These are phyloP conservation scores for Alternaria gansuensis DNA, from an alignment of 2,329 filamentous ascomycete species.

Conservation along the genomic window DNA sequence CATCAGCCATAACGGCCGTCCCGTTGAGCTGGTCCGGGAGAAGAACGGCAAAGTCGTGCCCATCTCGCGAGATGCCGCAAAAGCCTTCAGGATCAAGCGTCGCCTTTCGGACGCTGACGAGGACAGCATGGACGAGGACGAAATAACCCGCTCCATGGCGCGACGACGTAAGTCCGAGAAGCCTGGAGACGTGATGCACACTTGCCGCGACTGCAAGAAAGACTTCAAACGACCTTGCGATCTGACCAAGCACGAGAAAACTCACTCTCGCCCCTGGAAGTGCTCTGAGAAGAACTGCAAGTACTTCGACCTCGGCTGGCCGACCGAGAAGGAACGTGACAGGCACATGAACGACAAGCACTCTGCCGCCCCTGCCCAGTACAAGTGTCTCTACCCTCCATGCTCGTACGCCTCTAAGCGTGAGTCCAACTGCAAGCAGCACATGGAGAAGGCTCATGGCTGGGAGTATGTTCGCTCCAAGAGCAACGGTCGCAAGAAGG, in stretches of 20 bases:
- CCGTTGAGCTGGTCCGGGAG: slow-evolving; percentile 83
- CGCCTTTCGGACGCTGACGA: slow-evolving; percentile 57
- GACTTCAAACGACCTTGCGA: slow-evolving; percentile 98
- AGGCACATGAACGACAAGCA: slow-evolving; percentile 98
- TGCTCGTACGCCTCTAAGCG: slow-evolving; percentile 96
- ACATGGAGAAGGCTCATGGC: slow-evolving; percentile 96
- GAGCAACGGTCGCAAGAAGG: slow-evolving; percentile 72
- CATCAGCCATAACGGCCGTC: slow-evolving; percentile 79
- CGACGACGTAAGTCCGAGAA: slow-evolving; percentile 92
- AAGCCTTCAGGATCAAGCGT: slow-evolving; percentile 69
- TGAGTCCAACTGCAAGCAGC: slow-evolving; percentile 96
- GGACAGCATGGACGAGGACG: slow-evolving; percentile 79
- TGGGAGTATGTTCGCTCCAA: slow-evolving; percentile 93
- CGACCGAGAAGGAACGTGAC: slow-evolving; percentile 96
- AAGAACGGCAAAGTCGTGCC: slow-evolving; percentile 83
- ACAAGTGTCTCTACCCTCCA: slow-evolving; percentile 80
- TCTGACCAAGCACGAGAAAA: slow-evolving; percentile 97
- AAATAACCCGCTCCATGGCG: slow-evolving; percentile 91
- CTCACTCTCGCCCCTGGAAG: slow-evolving; percentile 95
- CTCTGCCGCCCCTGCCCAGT: slow-evolving; percentile 79
- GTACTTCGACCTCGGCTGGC: slow-evolving; percentile 89
- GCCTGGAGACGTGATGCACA: slow-evolving; percentile 82
- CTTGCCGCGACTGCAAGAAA: slow-evolving; percentile 81
- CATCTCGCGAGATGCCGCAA: slow-evolving; percentile 66
- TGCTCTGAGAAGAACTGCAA: slow-evolving; percentile 85